Percentiles rank a stretch among this genome's conserved stretches.
Evolutionary conservation across 371 early-diverging fungal species (phyloP).

Genomic region (Amoeboaphelidium protococcarum): DNA sequence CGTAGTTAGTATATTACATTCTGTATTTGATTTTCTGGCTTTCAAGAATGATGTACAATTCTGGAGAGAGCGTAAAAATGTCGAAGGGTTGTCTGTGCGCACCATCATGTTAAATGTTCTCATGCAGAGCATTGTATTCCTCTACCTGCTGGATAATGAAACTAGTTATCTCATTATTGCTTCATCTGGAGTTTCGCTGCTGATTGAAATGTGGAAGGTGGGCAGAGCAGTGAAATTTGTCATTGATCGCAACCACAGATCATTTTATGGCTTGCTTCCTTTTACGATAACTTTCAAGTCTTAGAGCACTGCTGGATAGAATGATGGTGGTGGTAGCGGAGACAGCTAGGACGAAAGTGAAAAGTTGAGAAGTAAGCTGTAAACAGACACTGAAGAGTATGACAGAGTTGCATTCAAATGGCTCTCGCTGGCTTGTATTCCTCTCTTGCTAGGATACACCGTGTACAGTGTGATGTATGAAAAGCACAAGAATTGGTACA

Average conservation of each 20-base stretch:
- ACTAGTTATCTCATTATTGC: slow-evolving; percentile 67
- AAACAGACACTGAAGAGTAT: slow-evolving; percentile 24
- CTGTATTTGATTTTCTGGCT: slow-evolving; percentile 70
- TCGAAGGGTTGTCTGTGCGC: slow-evolving; percentile 61
- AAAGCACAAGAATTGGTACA: slow-evolving; percentile 76
- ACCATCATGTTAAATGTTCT: slow-evolving; percentile 50
- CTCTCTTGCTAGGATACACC: slow-evolving; percentile 49
- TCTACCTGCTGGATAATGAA: slow-evolving; percentile 70
- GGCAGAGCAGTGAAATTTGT: slow-evolving; percentile 44
- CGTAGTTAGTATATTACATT: slow-evolving; percentile 49
- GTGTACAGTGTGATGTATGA: slow-evolving; percentile 56
- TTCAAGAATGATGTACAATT: slow-evolving; percentile 83
- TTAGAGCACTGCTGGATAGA: too few species aligned
- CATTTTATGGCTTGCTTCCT: too few species aligned
- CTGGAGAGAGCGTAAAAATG: slow-evolving; percentile 46
- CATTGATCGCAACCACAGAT: too few species aligned
- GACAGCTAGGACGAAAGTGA: too few species aligned
- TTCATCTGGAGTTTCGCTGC: slow-evolving; percentile 40
- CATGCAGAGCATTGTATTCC: slow-evolving; percentile 57
- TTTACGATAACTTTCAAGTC: too few species aligned
- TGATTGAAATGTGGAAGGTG: slow-evolving; percentile 71
- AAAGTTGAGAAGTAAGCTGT: too few species aligned
- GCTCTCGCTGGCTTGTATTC: slow-evolving; percentile 45
- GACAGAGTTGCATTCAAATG: slow-evolving; percentile 61
- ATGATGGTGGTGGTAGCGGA: too few species aligned